Evolutionary conservation across 2,329 filamentous ascomycete species (phyloP), one percentile per base, ranked within the genome.

Genomic region (Colletotrichum tamarilloi): DNA sequence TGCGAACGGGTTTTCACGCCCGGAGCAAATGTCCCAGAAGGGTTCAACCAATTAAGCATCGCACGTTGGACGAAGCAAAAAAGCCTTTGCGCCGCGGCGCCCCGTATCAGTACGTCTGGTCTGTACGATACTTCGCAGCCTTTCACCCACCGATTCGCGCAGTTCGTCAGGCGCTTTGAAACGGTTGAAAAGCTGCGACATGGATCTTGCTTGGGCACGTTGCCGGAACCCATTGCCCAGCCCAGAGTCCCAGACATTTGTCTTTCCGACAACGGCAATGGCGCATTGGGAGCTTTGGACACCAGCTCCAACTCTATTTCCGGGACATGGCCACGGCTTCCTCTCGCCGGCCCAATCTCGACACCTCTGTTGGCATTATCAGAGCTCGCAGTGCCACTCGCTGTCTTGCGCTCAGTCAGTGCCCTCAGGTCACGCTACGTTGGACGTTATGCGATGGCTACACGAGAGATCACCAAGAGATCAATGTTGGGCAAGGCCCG

Each of bases 251-350:
- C 57, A 56, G 53, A 35, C 62, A 52, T 38, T n/a, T 49, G 24
- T 32, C 42, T 60, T 60, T 58, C 55, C 62, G 49, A 38, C 57
- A 71, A 67, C 62, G 68, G 62, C 24, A 57, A 49, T 19, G 19
- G 35, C 35, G 68, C 68, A 58, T 63, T 62, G 28, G 68, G 68
- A 72, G 70, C 67, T 73, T 70, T 73, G 70, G 67, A 49, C 70
- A 73, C 70, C 70, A 35, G 70, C 66, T 73, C 67, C 60, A 73
- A 73, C 70, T 70, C 67, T 73, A 73, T 64, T 70, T 49, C 16
- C 26, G 32, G 52, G 14, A 60, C 19, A 49, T n/a, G 42, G 42
- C 42, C 42, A 49, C 42, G 42, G 42, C 42, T 49, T 49, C 19
- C 16, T n/a, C 19, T n/a, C 19, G 42, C 19, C 42, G 38, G 38